Conservation (phyloP, 306 rosid genomes). For the Argentina anserina region DNA sequence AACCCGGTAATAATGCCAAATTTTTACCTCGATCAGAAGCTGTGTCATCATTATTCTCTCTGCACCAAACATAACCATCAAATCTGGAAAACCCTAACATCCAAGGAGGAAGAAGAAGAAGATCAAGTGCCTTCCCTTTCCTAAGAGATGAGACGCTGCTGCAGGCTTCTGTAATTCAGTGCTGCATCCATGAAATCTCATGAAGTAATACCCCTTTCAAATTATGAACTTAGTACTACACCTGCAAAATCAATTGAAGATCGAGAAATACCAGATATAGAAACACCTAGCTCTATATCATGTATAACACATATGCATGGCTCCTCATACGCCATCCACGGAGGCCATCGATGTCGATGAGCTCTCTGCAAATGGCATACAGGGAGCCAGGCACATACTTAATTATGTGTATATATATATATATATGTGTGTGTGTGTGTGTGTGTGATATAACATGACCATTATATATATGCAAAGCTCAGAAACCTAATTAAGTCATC, state of each 20-base stretch:
- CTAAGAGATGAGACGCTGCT: conserved; percentile 10
- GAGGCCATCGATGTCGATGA: conserved; percentile 71
- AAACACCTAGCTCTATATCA: not conserved
- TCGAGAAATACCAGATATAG: not conserved
- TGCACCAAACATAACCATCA: conserved; percentile 14
- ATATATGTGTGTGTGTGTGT: too few species aligned
- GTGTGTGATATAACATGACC: not conserved
- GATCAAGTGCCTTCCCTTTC: conserved; percentile 7
- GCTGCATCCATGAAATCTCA: conserved; percentile 10
- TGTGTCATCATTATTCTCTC: conserved; percentile 18
- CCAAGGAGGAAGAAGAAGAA: not conserved
- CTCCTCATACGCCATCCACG: conserved; percentile 99
- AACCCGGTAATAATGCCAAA: conserved; percentile 17
- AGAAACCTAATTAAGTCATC: not conserved
- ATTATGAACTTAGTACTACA: not conserved
- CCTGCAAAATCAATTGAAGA: not conserved
- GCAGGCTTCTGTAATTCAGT: not conserved
- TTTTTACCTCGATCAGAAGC: conserved; percentile 11
- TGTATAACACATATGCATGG: conserved; percentile 59
- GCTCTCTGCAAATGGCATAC: conserved; percentile 93
- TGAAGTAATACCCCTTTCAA: not conserved
- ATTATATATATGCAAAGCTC: not conserved
- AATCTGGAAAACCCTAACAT: conserved; percentile 17
- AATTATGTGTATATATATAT: conserved; percentile 18
- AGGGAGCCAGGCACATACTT: conserved; percentile 97